phyloP scores from a whole-genome alignment of 2,329 filamentous ascomycete species.

The Ceratocystis papillata region DNA sequence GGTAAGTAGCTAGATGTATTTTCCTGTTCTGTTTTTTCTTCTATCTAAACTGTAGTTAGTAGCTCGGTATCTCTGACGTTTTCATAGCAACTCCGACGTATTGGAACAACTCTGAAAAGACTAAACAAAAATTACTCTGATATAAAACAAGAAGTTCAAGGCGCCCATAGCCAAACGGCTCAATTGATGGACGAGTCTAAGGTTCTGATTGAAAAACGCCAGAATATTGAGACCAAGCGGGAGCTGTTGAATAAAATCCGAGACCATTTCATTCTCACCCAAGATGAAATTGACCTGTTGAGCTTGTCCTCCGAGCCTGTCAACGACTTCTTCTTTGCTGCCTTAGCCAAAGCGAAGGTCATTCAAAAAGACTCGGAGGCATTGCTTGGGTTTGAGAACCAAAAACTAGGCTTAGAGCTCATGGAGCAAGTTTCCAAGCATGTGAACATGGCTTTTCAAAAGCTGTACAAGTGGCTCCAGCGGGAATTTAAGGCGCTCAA shows the following conservation, averaged over 20 bases:
- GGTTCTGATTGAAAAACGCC: slow-evolving; percentile 59
- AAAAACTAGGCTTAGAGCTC: slow-evolving; percentile 75
- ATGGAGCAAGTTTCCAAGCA: slow-evolving; percentile 84
- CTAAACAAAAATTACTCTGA: slow-evolving; percentile 70
- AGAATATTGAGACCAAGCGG: slow-evolving; percentile 68
- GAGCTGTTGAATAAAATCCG: slow-evolving; percentile 66
- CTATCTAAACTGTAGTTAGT: background rate
- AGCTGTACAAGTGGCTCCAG: slow-evolving; percentile 90
- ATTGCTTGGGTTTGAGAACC: slow-evolving; percentile 79
- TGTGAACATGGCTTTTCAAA: slow-evolving; percentile 84
- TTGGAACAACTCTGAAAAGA: slow-evolving; percentile 65
- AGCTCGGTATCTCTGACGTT: background rate
- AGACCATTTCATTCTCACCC: slow-evolving; percentile 71
- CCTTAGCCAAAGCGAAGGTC: slow-evolving; percentile 68
- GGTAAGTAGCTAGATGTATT: slow-evolving; percentile 39
- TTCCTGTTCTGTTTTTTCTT: background rate
- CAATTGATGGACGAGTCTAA: slow-evolving; percentile 69
- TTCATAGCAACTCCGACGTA: slow-evolving; percentile 68
- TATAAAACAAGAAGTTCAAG: slow-evolving; percentile 65
- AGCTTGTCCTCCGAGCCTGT: slow-evolving; percentile 73
- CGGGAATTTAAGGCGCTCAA: slow-evolving; percentile 86
- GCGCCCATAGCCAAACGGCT: slow-evolving; percentile 63
- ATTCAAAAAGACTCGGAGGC: slow-evolving; percentile 84
- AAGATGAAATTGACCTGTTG: slow-evolving; percentile 64
- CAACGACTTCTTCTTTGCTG: slow-evolving; percentile 70